A percentile compares a stretch with the other conserved stretches of the same genome.
Conservation (phyloP, 495 filamentous ascomycete species). For the Podospora comata region DNA sequence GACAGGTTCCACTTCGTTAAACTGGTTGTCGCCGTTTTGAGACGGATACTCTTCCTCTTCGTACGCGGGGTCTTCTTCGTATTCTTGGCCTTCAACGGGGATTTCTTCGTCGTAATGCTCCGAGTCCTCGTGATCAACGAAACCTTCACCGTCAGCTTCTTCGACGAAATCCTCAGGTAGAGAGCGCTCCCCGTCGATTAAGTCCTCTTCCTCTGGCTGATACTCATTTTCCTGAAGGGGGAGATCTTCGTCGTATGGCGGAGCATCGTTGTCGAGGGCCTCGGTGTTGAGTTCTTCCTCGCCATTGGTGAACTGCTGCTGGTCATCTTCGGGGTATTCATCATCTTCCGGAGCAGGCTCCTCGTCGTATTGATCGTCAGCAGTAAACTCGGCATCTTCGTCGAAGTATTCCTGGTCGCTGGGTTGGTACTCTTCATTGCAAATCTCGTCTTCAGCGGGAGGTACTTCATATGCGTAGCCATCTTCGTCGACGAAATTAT, state of each 20-base stretch:
- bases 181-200: not conserved
- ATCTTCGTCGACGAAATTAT: not conserved
- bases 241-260: not conserved
- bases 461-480: not conserved
- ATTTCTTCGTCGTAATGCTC: not conserved
- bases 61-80: not conserved
- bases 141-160: not conserved
- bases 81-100: not conserved
- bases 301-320: not conserved
- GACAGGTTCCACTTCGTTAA: not conserved
- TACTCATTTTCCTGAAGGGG: not conserved
- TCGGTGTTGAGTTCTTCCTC: not conserved
- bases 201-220: not conserved
- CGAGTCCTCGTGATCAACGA: not conserved
- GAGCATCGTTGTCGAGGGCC: not conserved
- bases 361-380: not conserved
- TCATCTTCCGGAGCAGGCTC: not conserved
- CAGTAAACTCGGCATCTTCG: not conserved
- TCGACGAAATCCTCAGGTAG: not conserved
- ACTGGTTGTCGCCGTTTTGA: not conserved
- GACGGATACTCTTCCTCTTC: not conserved
- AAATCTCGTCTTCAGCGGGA: not conserved
- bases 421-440: not conserved
- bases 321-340: not conserved
- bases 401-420: not conserved